phyloP scores from a whole-genome alignment of 176 grass and related monocot species.

The Urochloa ruziziensis region DNA sequence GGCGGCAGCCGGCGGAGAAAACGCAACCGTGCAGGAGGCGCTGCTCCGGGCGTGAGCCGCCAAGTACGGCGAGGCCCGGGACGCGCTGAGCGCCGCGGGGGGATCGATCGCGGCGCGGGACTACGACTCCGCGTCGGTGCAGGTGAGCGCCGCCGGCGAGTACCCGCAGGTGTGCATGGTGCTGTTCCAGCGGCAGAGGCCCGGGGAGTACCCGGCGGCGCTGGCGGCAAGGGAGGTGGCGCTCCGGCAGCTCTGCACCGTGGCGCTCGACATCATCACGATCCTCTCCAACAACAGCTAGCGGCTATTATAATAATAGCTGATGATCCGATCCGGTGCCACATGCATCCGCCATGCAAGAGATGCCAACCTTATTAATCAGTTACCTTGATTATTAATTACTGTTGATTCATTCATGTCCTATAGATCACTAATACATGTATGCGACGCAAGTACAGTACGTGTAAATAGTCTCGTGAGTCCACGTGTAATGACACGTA shows the following conservation, averaged over 20 bases:
- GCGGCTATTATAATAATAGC: no score
- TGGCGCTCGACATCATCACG: slow-evolving; percentile 77
- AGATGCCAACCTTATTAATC: no score
- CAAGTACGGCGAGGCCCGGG: slow-evolving; percentile 55
- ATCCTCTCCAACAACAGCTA: slow-evolving; percentile 33
- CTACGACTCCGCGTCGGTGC: slow-evolving; percentile 78
- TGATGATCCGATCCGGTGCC: not conserved
- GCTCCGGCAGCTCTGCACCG: slow-evolving; percentile 66
- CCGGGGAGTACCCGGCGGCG: slow-evolving; percentile 53
- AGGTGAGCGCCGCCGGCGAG: slow-evolving; percentile 75
- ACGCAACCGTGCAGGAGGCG: slow-evolving; percentile 31
- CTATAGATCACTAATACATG: no score
- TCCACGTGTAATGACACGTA: no score
- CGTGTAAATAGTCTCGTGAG: no score
- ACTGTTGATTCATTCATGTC: no score
- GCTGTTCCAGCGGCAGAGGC: slow-evolving; percentile 58
- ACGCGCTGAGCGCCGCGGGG: slow-evolving; percentile 52
- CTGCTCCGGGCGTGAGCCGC: slow-evolving; percentile 52
- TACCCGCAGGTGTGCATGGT: slow-evolving; percentile 69
- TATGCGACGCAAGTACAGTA: no score
- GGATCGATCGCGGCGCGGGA: slow-evolving; percentile 41
- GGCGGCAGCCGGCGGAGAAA: not conserved
- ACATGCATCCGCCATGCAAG: no score
- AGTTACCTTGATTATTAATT: no score
- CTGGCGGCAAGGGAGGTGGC: slow-evolving; percentile 49